phyloP scores from a whole-genome alignment of 202 grass and related monocot species.

The Elaeis oleifera region DNA sequence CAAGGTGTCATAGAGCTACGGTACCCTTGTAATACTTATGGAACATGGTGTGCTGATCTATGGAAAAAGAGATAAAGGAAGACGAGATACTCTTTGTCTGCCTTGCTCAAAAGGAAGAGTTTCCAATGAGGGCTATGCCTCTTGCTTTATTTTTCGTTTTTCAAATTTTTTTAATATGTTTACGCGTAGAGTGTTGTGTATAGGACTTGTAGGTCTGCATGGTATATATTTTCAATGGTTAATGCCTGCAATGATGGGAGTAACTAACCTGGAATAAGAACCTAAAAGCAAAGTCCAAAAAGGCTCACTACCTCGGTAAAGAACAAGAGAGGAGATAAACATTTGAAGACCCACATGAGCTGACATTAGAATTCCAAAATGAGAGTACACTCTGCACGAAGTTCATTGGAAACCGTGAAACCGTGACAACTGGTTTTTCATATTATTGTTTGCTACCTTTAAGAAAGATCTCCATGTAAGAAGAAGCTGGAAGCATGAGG shows the following conservation, averaged over 20 bases:
- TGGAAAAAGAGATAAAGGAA: slow-evolving; percentile 5
- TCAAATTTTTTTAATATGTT: neutral
- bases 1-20: neutral
- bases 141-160: neutral
- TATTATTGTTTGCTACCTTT: too few species aligned
- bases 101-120: neutral
- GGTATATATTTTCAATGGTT: neutral
- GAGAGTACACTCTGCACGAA: too few species aligned
- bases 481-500: too few species aligned
- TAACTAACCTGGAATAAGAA: neutral
- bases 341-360: too few species aligned
- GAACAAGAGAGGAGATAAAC: too few species aligned
- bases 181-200: too few species aligned
- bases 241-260: slow-evolving; percentile 5
- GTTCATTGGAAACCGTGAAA: too few species aligned
- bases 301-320: neutral
- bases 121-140: neutral
- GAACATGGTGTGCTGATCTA: neutral
- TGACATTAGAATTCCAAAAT: too few species aligned
- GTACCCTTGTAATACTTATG: slow-evolving; percentile 1
- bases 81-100: slow-evolving; percentile 9
- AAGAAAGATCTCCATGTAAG: too few species aligned
- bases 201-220: neutral
- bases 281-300: too few species aligned
- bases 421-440: too few species aligned